Conservation (phyloP, 2,329 filamentous ascomycete species). For the Fusarium anguioides region DNA sequence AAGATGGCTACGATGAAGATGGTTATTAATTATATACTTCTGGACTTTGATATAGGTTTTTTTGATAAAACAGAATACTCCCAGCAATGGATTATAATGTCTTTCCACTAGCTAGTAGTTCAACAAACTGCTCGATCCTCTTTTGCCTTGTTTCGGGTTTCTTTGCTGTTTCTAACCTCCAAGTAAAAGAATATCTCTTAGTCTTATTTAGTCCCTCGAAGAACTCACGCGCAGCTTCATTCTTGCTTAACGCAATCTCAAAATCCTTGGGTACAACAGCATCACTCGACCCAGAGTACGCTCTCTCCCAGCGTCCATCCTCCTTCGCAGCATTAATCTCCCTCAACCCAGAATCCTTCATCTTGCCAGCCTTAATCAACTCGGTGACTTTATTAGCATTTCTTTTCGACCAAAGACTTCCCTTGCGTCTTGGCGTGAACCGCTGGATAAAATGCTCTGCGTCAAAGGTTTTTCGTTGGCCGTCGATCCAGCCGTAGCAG, state of each 20-base stretch:
- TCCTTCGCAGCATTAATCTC: slow-evolving; percentile 66
- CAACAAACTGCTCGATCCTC: slow-evolving; percentile 56
- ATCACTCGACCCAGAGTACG: slow-evolving; percentile 63
- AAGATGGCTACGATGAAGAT: slow-evolving; percentile 32
- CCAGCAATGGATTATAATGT: slow-evolving; percentile 43
- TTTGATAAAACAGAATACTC: slow-evolving; percentile 11
- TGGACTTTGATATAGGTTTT: not conserved
- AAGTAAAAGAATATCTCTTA: slow-evolving; percentile 59
- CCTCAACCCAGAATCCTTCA: slow-evolving; percentile 59
- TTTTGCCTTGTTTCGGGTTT: slow-evolving; percentile 49
- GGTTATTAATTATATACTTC: not conserved
- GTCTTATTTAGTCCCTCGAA: slow-evolving; percentile 59
- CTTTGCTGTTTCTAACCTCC: slow-evolving; percentile 57
- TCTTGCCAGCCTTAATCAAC: slow-evolving; percentile 59
- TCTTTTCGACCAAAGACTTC: slow-evolving; percentile 68
- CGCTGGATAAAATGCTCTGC: slow-evolving; percentile 63
- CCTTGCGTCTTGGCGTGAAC: slow-evolving; percentile 67
- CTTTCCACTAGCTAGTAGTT: slow-evolving; percentile 49
- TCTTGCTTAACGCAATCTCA: slow-evolving; percentile 52
- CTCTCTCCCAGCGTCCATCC: slow-evolving; percentile 68
- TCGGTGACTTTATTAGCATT: slow-evolving; percentile 64
- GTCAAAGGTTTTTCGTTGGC: slow-evolving; percentile 60
- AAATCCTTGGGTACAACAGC: slow-evolving; percentile 63
- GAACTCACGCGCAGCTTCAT: slow-evolving; percentile 50
- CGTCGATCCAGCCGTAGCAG: slow-evolving; percentile 73